phyloP scores from a whole-genome alignment of 129 eudicot species.

The Escallonia herrerae region DNA sequence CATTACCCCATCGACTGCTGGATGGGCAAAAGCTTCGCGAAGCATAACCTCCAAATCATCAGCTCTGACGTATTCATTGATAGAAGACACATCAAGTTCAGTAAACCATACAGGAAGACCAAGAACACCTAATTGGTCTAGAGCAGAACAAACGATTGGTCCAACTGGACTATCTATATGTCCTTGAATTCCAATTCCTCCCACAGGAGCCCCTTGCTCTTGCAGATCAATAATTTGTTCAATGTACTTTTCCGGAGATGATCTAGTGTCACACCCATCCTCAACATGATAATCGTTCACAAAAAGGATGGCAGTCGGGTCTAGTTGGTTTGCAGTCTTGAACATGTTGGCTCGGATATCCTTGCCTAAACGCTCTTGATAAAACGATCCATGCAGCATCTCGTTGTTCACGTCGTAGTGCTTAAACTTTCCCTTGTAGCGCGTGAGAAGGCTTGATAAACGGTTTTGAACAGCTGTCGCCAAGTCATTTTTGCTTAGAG shows the following conservation, averaged over 20 bases:
- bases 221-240: constrained; percentile 61
- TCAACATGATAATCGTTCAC: constrained; percentile 87
- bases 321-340: constrained; percentile 62
- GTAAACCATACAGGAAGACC: constrained; percentile 97
- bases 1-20: constrained; percentile 91
- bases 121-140: constrained; percentile 57
- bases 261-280: constrained; percentile 65
- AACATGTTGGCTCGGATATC: constrained; percentile 68
- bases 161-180: constrained; percentile 85
- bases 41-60: constrained; percentile 93
- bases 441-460: constrained; percentile 59
- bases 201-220: constrained; percentile 86
- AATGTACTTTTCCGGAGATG: constrained; percentile 74
- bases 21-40: constrained; percentile 83
- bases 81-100: constrained; percentile 79
- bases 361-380: constrained; percentile 55
- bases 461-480: constrained; percentile 63
- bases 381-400: constrained; percentile 90
- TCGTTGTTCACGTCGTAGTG: constrained; percentile 95
- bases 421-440: constrained; percentile 79
- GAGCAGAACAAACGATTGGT: constrained; percentile 63
- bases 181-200: constrained; percentile 88
- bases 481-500: constrained; percentile 46
- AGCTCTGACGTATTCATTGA: constrained; percentile 64
- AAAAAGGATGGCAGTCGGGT: constrained; percentile 64